Percentiles rank a stretch among this genome's conserved stretches.
phyloP scores from a whole-genome alignment of 768 basidiomycete species.

The Gloeopeniophorella convolvens region DNA sequence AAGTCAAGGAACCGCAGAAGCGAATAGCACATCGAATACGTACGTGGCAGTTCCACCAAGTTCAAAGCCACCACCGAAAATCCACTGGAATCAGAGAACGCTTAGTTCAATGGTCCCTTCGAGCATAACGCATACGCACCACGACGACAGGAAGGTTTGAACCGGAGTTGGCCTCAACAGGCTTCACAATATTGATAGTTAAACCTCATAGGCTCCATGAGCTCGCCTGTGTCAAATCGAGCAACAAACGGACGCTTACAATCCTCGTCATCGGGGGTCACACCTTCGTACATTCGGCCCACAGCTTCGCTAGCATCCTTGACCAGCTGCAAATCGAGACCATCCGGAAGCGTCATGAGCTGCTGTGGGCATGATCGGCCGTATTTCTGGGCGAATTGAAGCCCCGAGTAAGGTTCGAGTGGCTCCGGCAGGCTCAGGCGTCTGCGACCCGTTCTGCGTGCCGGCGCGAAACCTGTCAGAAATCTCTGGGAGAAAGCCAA shows the following conservation, averaged over 20 bases:
- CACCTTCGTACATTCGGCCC: background rate
- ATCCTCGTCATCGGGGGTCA: conserved; percentile 20
- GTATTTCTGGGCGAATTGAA: conserved; percentile 17
- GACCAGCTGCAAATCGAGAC: background rate
- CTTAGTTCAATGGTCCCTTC: background rate
- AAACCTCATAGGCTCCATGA: conserved; percentile 18
- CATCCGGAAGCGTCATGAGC: conserved; percentile 8
- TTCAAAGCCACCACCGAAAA: conserved; percentile 23
- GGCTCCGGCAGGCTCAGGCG: conserved; percentile 33
- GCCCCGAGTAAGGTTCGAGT: conserved; percentile 15
- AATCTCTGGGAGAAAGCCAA: background rate
- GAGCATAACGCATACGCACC: conserved; percentile 9
- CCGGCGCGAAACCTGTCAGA: too few species aligned
- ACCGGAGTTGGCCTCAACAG: conserved; percentile 1
- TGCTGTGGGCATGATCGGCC: conserved; percentile 27
- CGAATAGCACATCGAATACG: background rate
- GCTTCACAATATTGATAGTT: conserved; percentile 24
- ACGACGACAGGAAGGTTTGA: conserved; percentile 24
- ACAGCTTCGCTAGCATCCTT: background rate
- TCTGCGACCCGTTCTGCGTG: conserved; percentile 27
- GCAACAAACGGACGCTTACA: conserved; percentile 14
- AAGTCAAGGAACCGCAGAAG: background rate
- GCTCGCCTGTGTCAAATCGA: background rate
- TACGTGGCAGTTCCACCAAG: conserved; percentile 13
- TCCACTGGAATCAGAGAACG: conserved; percentile 17